A percentile compares a stretch with the other conserved stretches of the same genome.
phyloP scores from a whole-genome alignment of 176 grass and related monocot species.

The Musa beccarii region DNA sequence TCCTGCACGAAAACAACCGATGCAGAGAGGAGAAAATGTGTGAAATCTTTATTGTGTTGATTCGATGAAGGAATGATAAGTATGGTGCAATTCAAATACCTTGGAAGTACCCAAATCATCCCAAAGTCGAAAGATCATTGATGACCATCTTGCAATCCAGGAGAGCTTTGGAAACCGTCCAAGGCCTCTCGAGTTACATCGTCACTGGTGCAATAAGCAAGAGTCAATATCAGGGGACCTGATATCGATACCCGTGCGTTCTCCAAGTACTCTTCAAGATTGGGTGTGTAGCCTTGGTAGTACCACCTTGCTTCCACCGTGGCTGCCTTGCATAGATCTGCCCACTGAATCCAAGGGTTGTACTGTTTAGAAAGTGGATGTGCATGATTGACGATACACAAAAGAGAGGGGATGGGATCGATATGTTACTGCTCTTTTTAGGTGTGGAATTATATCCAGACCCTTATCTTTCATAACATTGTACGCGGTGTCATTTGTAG shows the following conservation, averaged over 20 bases:
- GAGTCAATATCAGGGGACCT: slow-evolving; percentile 19
- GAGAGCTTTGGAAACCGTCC: too few relatives aligned
- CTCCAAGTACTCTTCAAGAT: slow-evolving; percentile 33
- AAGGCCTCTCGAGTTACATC: too few relatives aligned
- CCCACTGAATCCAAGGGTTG: slow-evolving; percentile 26
- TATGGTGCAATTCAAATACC: too few relatives aligned
- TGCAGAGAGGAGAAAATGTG: too few relatives aligned
- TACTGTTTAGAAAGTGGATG: neutral
- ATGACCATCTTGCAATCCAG: too few relatives aligned
- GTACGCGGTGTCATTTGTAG: too few relatives aligned
- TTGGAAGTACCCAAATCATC: too few relatives aligned
- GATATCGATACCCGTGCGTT: slow-evolving; percentile 39
- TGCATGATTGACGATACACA: neutral
- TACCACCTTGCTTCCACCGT: slow-evolving; percentile 43
- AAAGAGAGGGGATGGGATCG: neutral
- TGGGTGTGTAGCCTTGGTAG: slow-evolving; percentile 11
- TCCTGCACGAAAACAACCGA: too few relatives aligned
- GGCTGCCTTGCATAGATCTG: slow-evolving; percentile 33
- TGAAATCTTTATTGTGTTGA: too few relatives aligned
- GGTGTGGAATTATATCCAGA: slow-evolving; percentile 21
- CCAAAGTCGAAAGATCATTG: too few relatives aligned
- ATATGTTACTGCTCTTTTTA: slow-evolving; percentile 27
- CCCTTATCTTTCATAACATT: slow-evolving; percentile 7
- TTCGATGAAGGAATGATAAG: too few relatives aligned
- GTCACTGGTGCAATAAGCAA: slow-evolving; percentile 8